Percentiles rank a stretch among this genome's conserved stretches.
These are phyloP conservation scores for Psilocybe subaeruginosa DNA, from an alignment of 768 basidiomycete genomes.

Conservation along the genomic window DNA sequence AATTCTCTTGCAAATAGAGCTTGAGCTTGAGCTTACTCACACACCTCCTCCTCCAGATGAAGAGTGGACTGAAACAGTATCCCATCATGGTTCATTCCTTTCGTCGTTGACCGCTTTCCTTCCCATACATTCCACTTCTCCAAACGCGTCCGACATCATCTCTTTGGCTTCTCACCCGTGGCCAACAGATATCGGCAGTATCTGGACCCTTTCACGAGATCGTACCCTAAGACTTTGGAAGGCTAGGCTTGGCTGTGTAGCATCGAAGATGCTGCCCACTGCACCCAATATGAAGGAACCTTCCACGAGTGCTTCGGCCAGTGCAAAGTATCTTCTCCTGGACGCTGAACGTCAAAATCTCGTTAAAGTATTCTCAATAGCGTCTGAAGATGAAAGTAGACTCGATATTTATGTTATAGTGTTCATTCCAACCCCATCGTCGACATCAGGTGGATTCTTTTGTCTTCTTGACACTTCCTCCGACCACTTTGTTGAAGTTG, in stretches of 20 bases:
- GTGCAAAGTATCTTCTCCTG: conserved; percentile 45
- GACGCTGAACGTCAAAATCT: conserved; percentile 65
- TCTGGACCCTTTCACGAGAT: conserved; percentile 89
- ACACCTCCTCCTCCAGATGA: conserved; percentile 41
- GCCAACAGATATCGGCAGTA: conserved; percentile 72
- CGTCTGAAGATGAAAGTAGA: conserved; percentile 45
- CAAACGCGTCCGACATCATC: conserved; percentile 62
- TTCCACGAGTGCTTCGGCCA: conserved; percentile 18
- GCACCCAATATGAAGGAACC: conserved; percentile 21
- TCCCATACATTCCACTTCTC: conserved; percentile 49
- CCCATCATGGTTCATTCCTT: conserved; percentile 68
- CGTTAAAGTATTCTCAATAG: conserved; percentile 61
- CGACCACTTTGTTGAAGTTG: conserved; percentile 63
- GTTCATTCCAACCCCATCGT: conserved; percentile 72
- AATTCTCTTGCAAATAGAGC: conserved; percentile 13
- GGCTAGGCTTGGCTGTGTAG: conserved; percentile 71
- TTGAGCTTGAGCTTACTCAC: conserved; percentile 19
- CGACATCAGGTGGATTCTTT: conserved; percentile 80
- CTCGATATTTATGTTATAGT: conserved; percentile 58
- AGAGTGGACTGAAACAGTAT: conserved; percentile 70
- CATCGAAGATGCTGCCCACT: conserved; percentile 51
- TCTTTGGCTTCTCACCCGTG: conserved; percentile 74
- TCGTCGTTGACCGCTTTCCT: conserved; percentile 70
- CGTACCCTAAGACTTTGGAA: conserved; percentile 86
- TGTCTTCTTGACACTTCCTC: conserved; percentile 58